Base-by-base conservation (phyloP, 2,329 filamentous ascomycete species). In the Clonostachys chloroleuca region DNA sequence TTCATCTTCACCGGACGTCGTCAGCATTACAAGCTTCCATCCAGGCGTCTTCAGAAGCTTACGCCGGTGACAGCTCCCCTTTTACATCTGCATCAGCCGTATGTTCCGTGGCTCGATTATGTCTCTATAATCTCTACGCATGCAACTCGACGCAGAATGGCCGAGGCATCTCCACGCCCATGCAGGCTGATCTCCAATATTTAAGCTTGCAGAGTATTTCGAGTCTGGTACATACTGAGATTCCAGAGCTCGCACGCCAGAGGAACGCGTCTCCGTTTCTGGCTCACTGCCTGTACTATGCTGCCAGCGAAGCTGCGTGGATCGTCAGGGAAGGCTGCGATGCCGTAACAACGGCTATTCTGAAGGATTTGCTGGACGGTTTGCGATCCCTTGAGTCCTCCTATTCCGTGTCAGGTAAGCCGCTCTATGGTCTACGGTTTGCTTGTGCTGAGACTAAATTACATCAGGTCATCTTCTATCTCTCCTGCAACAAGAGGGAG, bases 251-350 rank as follows among this genome's bases (percentile, higher is more conserved):
- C 7, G 46, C 46, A 6, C 17, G 34, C 16, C 16, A 34, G 17
- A 45, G 20, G 10, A 34, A 46, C 34, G 9, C n/a, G 2, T 52
- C 44, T 20, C 52, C 52, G 30, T 14, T 54, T 5, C 14, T 54
- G 13, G 45, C 47, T 3, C 47, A 45, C 5, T 50, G 47, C 12
- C 48, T 53, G 2, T 56, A 56, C 17, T 46, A 52, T 44, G 48
- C 51, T 13, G 52, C 51, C 0, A 56, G 50, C 0, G 54, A 56
- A 18, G 56, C 52, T 8, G 48, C 49, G 12, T 55, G 52, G 51
- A 51, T 55, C 24, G 46, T 56, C 2, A 45, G 44, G 3, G 54
- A 58, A 45, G 46, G 53, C 34, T 43, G 49, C 14, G 47, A 54
- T 5, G 43, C 44, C 3, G 30, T 36, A 3, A 52, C 53, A 44